Percentiles rank a stretch among this genome's conserved stretches.
phyloP scores from a whole-genome alignment of 1,284 basidiomycete genomes.

The Ceratobasidium sp. region DNA sequence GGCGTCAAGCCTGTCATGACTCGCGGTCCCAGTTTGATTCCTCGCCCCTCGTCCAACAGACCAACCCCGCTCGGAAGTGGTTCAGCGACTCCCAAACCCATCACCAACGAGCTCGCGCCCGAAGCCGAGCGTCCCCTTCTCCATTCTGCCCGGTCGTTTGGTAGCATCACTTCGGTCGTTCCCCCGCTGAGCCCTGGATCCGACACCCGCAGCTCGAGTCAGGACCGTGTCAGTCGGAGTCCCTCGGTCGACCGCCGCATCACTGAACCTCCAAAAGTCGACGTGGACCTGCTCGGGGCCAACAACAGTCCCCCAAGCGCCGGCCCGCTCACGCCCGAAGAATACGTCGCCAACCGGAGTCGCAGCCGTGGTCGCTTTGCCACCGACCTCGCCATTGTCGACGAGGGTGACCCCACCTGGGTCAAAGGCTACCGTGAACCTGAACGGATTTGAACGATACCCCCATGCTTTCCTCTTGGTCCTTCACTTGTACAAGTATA shows the following conservation, averaged over 20 bases:
- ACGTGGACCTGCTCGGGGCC: constrained; percentile 6
- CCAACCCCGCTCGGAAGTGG: not conserved
- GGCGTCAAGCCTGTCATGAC: not conserved
- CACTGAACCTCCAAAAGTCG: not conserved
- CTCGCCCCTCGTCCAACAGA: not conserved
- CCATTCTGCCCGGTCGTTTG: constrained; percentile 24
- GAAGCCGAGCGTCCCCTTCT: not conserved
- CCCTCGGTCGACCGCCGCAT: not conserved
- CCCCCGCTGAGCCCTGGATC: constrained; percentile 30
- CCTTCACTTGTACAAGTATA: no score
- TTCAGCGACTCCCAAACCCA: not conserved
- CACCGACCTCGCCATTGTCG: constrained; percentile 14
- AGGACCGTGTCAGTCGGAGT: not conserved
- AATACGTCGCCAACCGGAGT: constrained; percentile 15
- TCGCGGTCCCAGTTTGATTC: constrained; percentile 14
- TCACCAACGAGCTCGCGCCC: constrained; percentile 6
- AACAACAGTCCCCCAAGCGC: constrained; percentile 11
- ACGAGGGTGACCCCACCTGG: not conserved
- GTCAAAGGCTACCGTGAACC: no score
- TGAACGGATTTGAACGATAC: no score
- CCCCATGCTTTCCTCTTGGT: no score
- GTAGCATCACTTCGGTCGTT: not conserved
- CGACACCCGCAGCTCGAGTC: constrained; percentile 5
- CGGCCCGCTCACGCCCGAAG: constrained; percentile 31
- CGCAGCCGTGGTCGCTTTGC: constrained; percentile 23